Evolutionary conservation across 169 alveolate genomes (phyloP), one percentile per base, ranked within the genome.

Genomic region (Cryptosporidium ryanae): DNA sequence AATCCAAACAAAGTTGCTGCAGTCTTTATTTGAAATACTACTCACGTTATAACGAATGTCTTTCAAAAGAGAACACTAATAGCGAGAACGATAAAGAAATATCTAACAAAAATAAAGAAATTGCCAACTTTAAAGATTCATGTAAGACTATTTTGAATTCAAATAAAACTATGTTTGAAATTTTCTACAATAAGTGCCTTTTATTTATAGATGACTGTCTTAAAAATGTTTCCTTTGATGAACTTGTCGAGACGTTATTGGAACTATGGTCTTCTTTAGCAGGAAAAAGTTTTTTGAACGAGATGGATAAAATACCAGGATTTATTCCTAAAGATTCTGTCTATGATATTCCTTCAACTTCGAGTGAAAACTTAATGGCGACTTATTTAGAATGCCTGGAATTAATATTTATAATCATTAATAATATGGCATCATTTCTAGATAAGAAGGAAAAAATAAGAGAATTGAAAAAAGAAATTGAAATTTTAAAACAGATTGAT

Each of bases 381-480:
- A 1, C 18, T 7, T 63, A 44, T 44, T 46, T 46, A 38, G 32
- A n/a, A 12, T 66, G 82, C 21, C 12, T 46, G 15, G 0, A 2
- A 23, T 1, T 0, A 1, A 32, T 48, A 12, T 1, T 23, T 12
- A 44, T 44, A 5, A 0, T 66, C 44, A 44, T 66, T 7, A 17
- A 38, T 10, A n/a, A 66, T n/a, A 21, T 66, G 12, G 67, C 57
- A 55, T 52, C 52, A 5, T 25, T 31, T 1, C 34, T 13, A 10
- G 57, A 70, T 2, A 70, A 70, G 10, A 50, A 54, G 34, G 27
- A 2, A 1, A 55, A 70, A 55, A 1, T 55, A n/a, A 49, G 13
- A 34, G 84, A 70, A 55, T 15, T 70, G 54, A 54, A 54, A 21
- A 15, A 29, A 8, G 84, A 70, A n/a, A 70, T 70, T 0, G 23